These are phyloP conservation scores for Aspergillus quadricinctus DNA, from an alignment of 2,329 filamentous ascomycete species.

Conservation along the genomic window DNA sequence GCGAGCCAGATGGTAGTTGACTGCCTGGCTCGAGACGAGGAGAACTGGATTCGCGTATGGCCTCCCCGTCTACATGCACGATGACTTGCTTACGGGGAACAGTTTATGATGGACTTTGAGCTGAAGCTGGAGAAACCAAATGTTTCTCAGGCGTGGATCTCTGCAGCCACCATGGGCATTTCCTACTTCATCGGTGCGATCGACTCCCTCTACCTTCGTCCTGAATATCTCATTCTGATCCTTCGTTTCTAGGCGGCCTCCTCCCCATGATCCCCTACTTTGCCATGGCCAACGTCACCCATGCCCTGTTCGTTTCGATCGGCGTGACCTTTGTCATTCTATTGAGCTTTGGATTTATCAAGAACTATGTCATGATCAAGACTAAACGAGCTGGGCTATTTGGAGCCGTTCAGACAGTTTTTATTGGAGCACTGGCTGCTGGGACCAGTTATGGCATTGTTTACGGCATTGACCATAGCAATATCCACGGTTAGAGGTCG, in stretches of 20 bases:
- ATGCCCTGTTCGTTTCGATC: slow-evolving; percentile 42
- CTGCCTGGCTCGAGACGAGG: neutral
- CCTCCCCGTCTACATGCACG: neutral
- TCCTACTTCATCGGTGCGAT: slow-evolving; percentile 28
- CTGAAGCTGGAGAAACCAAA: slow-evolving; percentile 45
- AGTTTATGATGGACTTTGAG: slow-evolving; percentile 60
- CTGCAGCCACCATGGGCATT: slow-evolving; percentile 34
- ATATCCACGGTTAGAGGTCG: neutral
- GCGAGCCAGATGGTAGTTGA: neutral
- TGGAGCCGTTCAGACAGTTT: slow-evolving; percentile 32
- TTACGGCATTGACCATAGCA: slow-evolving; percentile 13
- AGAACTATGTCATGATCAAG: slow-evolving; percentile 31
- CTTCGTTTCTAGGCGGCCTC: slow-evolving; percentile 21
- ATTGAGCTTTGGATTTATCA: slow-evolving; percentile 43
- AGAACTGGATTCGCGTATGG: neutral
- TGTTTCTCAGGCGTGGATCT: slow-evolving; percentile 45
- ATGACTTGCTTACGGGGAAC: slow-evolving; percentile 21
- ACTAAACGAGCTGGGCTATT: slow-evolving; percentile 16
- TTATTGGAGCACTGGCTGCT: slow-evolving; percentile 34
- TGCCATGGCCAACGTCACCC: slow-evolving; percentile 32
- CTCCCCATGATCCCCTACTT: slow-evolving; percentile 48
- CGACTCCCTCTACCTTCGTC: neutral
- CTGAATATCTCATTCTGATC: neutral
- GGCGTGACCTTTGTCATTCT: slow-evolving; percentile 42
- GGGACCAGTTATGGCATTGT: slow-evolving; percentile 36